A percentile compares a stretch with the other conserved stretches of the same genome.
Conservation (phyloP, 2,329 filamentous ascomycete species). For the Zasmidium angulare region DNA sequence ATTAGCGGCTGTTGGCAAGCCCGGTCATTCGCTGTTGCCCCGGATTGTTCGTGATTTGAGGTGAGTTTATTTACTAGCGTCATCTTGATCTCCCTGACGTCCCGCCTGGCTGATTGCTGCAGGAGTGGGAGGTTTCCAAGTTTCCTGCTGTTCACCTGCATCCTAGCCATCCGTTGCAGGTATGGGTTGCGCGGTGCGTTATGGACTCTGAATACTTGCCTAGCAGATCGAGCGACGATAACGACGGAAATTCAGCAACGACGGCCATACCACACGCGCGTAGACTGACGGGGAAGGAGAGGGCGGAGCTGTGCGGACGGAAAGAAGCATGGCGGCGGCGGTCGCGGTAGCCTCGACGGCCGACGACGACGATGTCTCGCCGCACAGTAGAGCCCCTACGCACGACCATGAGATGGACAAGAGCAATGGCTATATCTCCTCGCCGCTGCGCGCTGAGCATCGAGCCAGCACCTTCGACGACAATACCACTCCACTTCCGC, state of each 20-base stretch:
- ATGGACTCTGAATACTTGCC: not conserved
- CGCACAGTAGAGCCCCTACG: not conserved
- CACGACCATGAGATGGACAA: constrained; percentile 3
- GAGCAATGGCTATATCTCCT: constrained; percentile 1
- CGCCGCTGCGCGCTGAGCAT: constrained; percentile 10
- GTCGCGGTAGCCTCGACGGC: not conserved
- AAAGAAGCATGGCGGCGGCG: not conserved
- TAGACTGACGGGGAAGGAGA: not conserved
- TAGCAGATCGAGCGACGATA: not conserved
- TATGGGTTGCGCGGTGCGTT: not conserved
- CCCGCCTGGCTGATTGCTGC: not conserved
- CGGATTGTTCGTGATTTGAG: not conserved
- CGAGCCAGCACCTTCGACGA: constrained; percentile 5
- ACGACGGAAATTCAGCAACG: not conserved
- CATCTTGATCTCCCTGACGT: not conserved
- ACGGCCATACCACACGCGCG: not conserved
- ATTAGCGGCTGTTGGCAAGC: not conserved
- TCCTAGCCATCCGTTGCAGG: not conserved
- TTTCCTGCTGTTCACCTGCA: not conserved
- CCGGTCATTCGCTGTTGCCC: not conserved
- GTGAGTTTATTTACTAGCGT: not conserved
- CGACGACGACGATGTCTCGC: constrained; percentile 3
- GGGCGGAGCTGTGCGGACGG: not conserved
- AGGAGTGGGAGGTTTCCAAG: not conserved
- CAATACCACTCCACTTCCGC: constrained; percentile 1